These are phyloP conservation scores for Malassezia pachydermatis DNA, from an alignment of 1,284 basidiomycete species.

Conservation along the genomic window DNA sequence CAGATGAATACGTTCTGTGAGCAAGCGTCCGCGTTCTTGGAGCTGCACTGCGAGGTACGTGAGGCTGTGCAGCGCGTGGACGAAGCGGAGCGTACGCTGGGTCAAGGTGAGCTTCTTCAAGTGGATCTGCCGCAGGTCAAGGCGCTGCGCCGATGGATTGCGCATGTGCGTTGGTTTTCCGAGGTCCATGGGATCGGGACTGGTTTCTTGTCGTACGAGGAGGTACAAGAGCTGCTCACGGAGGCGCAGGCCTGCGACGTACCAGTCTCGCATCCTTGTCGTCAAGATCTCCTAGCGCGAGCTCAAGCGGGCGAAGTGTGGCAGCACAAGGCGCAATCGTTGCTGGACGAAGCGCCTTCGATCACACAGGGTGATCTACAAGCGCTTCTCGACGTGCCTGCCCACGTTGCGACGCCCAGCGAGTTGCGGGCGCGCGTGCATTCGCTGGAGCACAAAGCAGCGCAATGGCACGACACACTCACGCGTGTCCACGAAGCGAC, in stretches of 20 bases:
- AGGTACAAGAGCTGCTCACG: constrained; percentile 58
- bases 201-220: constrained; percentile 28
- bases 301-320: constrained; percentile 25
- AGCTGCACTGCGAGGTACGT: constrained; percentile 9
- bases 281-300: constrained; percentile 21
- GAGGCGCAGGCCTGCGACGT: constrained; percentile 63
- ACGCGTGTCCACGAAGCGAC: constrained; percentile 6
- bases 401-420: neutral
- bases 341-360: constrained; percentile 1
- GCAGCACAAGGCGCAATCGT: constrained; percentile 10
- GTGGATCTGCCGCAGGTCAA: constrained; percentile 65
- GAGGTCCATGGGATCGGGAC: constrained; percentile 47
- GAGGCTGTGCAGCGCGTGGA: constrained; percentile 48
- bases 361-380: constrained; percentile 6
- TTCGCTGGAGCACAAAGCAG: constrained; percentile 14
- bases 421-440: constrained; percentile 6
- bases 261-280: constrained; percentile 36
- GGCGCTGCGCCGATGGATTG: constrained; percentile 65
- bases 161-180: constrained; percentile 59
- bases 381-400: constrained; percentile 9
- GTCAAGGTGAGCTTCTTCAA: constrained; percentile 63
- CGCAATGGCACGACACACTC: constrained; percentile 9
- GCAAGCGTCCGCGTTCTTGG: constrained; percentile 52
- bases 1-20: constrained; percentile 58
- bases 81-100: constrained; percentile 61